Percentiles rank a stretch among this genome's conserved stretches.
These are phyloP conservation scores for Metschnikowia bowlesiae DNA, from an alignment of 805 yeast species.

Conservation along the genomic window DNA sequence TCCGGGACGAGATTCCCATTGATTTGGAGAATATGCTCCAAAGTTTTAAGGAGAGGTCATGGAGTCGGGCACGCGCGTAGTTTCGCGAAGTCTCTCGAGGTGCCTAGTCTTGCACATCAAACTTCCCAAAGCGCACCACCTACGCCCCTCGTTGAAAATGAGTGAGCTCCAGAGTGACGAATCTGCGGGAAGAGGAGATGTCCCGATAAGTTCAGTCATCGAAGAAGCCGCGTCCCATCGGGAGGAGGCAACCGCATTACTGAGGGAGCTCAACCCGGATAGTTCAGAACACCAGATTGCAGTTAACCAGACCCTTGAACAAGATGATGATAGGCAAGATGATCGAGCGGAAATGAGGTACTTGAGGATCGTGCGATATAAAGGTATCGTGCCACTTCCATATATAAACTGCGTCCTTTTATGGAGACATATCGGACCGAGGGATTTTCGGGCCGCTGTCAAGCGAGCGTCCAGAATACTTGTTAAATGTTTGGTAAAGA, in stretches of 20 bases:
- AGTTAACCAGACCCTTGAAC: background rate
- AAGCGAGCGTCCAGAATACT: background rate
- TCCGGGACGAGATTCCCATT: conserved; percentile 5
- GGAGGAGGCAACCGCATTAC: background rate
- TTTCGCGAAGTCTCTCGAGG: conserved; percentile 4
- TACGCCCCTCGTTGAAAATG: background rate
- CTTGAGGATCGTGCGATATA: conserved; percentile 6
- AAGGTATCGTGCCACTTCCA: conserved; percentile 13
- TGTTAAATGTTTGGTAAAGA: conserved; percentile 10
- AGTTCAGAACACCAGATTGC: background rate
- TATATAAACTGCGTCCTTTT: conserved; percentile 10
- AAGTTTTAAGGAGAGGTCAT: background rate
- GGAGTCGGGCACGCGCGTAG: background rate
- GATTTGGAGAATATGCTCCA: background rate
- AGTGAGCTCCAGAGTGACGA: background rate
- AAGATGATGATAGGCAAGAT: background rate
- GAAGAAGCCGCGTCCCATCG: background rate
- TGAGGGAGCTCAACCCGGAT: background rate
- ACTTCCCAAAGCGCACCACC: background rate
- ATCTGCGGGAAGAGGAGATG: no score
- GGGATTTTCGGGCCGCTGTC: conserved; percentile 1
- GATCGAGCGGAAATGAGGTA: background rate
- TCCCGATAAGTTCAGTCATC: background rate
- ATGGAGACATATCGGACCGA: conserved; percentile 11
- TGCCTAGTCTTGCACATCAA: background rate